Percentiles rank a stretch among this genome's conserved stretches.
Evolutionary conservation across 202 grass and related monocot species (phyloP).

Genomic region (Hordeum pubiflorum): DNA sequence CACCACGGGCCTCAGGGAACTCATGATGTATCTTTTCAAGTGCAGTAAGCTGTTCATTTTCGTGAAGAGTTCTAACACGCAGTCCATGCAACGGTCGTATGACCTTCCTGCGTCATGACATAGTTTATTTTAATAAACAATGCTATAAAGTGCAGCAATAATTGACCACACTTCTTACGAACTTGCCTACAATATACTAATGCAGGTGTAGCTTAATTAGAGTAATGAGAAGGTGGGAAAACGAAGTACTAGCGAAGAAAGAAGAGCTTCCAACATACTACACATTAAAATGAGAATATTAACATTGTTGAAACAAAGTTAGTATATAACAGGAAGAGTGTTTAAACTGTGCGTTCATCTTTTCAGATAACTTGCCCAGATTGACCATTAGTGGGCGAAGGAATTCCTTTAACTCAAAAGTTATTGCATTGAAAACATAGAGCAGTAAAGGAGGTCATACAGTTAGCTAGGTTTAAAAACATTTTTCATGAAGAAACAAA

Average conservation of each 20-base stretch:
- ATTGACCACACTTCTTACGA: not conserved
- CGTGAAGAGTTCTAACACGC: conserved; percentile 4
- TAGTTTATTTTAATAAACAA: not conserved
- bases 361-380: not conserved
- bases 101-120: conserved; percentile 7
- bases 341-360: too few relatives aligned
- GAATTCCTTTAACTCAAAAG: not conserved
- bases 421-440: not conserved
- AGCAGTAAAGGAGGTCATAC: not conserved
- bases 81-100: conserved; percentile 10
- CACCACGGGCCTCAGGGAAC: not conserved
- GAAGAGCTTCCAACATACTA: not conserved
- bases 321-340: not conserved
- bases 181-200: not conserved
- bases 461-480: not conserved
- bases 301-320: not conserved
- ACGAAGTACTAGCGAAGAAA: not conserved
- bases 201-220: not conserved
- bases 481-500: not conserved
- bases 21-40: conserved; percentile 4
- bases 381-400: not conserved
- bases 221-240: not conserved
- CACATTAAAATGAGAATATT: not conserved
- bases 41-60: not conserved
- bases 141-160: not conserved